Percentiles rank a stretch among this genome's conserved stretches.
Conservation (phyloP, 2,329 filamentous ascomycete genomes). For the Xylariaceae sp. region DNA sequence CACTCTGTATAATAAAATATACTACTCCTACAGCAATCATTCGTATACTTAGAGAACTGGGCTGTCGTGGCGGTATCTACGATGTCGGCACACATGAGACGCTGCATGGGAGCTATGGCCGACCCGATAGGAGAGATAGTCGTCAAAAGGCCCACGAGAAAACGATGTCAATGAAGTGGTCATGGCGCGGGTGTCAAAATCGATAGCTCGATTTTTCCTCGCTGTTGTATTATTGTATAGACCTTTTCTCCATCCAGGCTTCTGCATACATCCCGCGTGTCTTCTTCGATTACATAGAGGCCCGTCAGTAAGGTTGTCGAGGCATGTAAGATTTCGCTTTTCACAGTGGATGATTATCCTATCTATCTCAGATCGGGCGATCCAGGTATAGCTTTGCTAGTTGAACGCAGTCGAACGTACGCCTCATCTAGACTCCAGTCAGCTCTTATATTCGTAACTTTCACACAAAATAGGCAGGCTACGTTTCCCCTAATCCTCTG, state of each 20-base stretch:
- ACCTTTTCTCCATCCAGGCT: constrained; percentile 23
- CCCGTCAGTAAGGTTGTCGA: too few species aligned
- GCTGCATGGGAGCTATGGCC: not conserved
- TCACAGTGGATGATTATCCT: too few species aligned
- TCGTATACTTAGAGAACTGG: constrained; percentile 19
- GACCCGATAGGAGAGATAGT: too few species aligned
- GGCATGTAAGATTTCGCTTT: too few species aligned
- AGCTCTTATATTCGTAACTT: too few species aligned
- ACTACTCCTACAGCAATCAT: constrained; percentile 30
- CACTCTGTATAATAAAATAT: constrained; percentile 35
- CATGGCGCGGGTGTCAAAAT: constrained; percentile 15
- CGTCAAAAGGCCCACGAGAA: constrained; percentile 20
- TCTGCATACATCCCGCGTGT: not conserved
- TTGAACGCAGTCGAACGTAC: too few species aligned
- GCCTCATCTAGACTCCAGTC: too few species aligned
- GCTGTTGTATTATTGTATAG: constrained; percentile 40
- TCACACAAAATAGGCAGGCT: too few species aligned
- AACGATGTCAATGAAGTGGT: constrained; percentile 19
- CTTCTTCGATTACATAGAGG: too few species aligned
- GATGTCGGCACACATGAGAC: constrained; percentile 15
- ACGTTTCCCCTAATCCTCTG: too few species aligned
- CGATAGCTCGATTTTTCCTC: constrained; percentile 13
- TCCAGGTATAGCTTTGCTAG: too few species aligned
- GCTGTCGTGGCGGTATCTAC: constrained; percentile 14
- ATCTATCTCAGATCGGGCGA: too few species aligned